These are phyloP conservation scores for Rhinocladiella similis DNA, from an alignment of 2,329 filamentous ascomycete genomes.

Conservation along the genomic window DNA sequence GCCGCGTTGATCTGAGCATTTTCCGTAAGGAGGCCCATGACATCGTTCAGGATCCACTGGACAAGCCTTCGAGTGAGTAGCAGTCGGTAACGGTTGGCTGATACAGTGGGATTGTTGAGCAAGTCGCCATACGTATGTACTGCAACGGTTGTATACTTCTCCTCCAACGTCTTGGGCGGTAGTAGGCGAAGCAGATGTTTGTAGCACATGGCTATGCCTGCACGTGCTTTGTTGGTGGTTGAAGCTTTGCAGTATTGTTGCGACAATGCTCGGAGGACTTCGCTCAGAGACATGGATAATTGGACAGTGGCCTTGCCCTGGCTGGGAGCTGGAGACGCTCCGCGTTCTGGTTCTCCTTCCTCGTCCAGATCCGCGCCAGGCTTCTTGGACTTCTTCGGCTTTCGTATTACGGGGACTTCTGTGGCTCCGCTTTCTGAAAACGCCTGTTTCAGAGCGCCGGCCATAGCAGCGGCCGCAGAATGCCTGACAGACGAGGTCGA, in stretches of 20 bases:
- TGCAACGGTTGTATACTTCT: constrained; percentile 77
- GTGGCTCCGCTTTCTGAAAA: constrained; percentile 64
- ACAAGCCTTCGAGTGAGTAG: constrained; percentile 83
- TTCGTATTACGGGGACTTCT: constrained; percentile 62
- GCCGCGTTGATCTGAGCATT: constrained; percentile 83
- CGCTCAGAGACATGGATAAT: constrained; percentile 71
- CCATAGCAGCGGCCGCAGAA: constrained; percentile 81
- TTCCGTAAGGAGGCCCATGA: constrained; percentile 79
- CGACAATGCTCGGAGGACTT: constrained; percentile 77
- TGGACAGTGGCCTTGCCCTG: constrained; percentile 70
- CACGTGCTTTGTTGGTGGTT: constrained; percentile 76
- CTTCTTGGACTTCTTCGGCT: constrained; percentile 70
- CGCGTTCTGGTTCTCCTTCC: constrained; percentile 69
- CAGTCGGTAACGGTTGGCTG: constrained; percentile 82
- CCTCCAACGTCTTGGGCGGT: constrained; percentile 79
- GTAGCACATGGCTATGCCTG: constrained; percentile 85
- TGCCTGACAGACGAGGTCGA: constrained; percentile 73
- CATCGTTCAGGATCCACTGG: constrained; percentile 77
- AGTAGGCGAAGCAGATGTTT: constrained; percentile 75
- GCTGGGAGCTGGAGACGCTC: constrained; percentile 67
- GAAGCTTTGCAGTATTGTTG: constrained; percentile 75
- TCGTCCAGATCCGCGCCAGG: constrained; percentile 67
- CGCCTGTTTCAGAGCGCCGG: constrained; percentile 77
- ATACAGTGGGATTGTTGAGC: constrained; percentile 72
- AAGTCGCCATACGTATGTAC: constrained; percentile 79